phyloP scores from a whole-genome alignment of 331 rosid genomes.

The Stylosanthes scabra region DNA sequence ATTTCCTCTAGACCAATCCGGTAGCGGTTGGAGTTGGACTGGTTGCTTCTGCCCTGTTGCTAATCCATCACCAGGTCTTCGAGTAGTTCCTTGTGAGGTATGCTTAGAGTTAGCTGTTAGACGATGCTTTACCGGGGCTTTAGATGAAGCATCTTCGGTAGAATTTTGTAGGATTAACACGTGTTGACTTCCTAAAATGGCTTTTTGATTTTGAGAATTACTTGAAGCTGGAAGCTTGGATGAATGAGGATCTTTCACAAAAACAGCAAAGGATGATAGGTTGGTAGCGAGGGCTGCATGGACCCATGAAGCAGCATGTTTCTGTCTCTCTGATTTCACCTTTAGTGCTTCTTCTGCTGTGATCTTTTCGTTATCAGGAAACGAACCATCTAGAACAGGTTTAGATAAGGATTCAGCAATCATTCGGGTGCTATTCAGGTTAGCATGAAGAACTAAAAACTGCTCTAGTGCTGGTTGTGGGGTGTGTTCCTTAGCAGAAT shows the following conservation, averaged over 20 bases:
- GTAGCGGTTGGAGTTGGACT: conserved; percentile 62
- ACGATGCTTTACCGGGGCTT: conserved; percentile 67
- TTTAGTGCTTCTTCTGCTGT: conserved; percentile 69
- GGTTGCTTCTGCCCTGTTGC: conserved; percentile 60
- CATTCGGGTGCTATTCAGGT: conserved; percentile 60
- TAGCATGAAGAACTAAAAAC: conserved; percentile 78
- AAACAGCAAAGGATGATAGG: conserved; percentile 76
- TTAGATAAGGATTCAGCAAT: conserved; percentile 75
- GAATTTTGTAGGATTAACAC: conserved; percentile 74
- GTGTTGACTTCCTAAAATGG: conserved; percentile 57
- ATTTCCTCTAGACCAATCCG: conserved; percentile 80
- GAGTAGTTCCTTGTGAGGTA: conserved; percentile 53
- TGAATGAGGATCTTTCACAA: conserved; percentile 58
- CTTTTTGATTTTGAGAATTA: conserved; percentile 69
- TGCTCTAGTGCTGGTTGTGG: conserved; percentile 96
- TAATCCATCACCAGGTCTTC: conserved; percentile 60
- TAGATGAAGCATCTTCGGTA: conserved; percentile 56
- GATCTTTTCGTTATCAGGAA: conserved; percentile 67
- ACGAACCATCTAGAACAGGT: conserved; percentile 53
- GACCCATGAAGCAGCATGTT: conserved; percentile 83
- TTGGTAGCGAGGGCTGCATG: conserved; percentile 85
- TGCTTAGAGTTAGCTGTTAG: conserved; percentile 52
- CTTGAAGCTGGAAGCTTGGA: conserved; percentile 54
- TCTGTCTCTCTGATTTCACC: conserved; percentile 64
- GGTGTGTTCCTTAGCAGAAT: conserved; percentile 87